A percentile compares a stretch with the other conserved stretches of the same genome.
Evolutionary conservation across 148 eudicot genomes (phyloP).

Genomic region (Suaeda aralocaspica): DNA sequence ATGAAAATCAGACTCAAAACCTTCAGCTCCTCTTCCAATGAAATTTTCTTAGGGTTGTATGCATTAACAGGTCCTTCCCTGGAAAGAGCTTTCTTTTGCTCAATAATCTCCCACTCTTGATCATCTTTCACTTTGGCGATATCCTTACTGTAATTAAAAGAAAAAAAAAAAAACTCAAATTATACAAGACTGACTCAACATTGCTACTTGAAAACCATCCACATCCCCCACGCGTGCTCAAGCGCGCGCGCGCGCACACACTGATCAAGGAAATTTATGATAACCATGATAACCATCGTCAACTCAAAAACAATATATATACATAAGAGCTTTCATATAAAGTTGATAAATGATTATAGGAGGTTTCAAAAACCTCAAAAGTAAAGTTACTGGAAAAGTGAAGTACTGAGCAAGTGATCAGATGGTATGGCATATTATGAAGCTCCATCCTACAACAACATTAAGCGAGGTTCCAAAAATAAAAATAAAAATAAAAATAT

Average conservation of each 20-base stretch:
- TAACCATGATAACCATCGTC: too few relatives aligned
- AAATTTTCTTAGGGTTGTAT: slow-evolving; percentile 75
- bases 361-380: neutral
- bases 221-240: too few relatives aligned
- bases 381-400: neutral
- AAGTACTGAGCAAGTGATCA: neutral
- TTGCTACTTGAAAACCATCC: neutral
- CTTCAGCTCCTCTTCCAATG: slow-evolving; percentile 86
- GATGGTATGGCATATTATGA: neutral
- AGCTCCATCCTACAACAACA: neutral
- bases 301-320: neutral
- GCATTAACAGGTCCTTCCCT: slow-evolving; percentile 81
- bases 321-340: neutral
- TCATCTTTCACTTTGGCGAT: slow-evolving; percentile 91
- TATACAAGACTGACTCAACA: neutral
- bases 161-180: neutral
- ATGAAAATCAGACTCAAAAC: slow-evolving; percentile 23
- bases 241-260: too few relatives aligned
- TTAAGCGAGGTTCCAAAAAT: too few relatives aligned
- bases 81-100: slow-evolving; percentile 78
- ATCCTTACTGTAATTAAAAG: slow-evolving; percentile 63
- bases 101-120: slow-evolving; percentile 94
- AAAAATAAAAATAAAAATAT: too few relatives aligned
- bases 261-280: too few relatives aligned
- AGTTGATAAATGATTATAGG: neutral